Base-by-base conservation (phyloP, 306 rosid species). In the Malus sieversii region DNA sequence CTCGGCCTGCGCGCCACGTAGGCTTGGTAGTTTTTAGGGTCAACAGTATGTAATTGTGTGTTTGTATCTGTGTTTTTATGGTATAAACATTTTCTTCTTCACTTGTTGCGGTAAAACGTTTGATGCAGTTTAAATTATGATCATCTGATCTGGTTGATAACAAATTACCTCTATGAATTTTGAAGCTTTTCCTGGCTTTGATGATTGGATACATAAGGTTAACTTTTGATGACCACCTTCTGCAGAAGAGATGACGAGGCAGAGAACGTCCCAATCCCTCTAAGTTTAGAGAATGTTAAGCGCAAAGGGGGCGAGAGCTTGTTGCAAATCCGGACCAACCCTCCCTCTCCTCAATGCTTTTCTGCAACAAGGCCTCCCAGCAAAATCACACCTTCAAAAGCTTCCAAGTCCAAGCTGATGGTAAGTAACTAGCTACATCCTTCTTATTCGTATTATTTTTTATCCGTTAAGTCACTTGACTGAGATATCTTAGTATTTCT, bases 341-440 rank as follows among this genome's bases (percentile, higher is more conserved):
- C 99, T 79, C 99, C 99, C 40, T 90, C 99, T 74, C 99, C 99
- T 66, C 97, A 95, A 83, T 92, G 99, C 89, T 95, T 95, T 87
- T 95, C 97, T 58, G 85, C 81, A 11, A 25, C 78, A 52, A 84
- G 72, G 59, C 83, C 79, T 45, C 81, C 82, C 25, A 75, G 66
- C 30, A 90, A 85, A 82, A 38, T 75, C 38, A 81, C 82, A 48
- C 77, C 88, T 71, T 76, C 89, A 72, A 81, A 82, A 85, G 66
- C 82, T 62, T 76, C 86, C 66, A 86, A 83, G 81, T 86, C 95
- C 66, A 70, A 83, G 80, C 76, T 90, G 53, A 87, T 83, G 97
- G 98, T 92, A 84, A 16, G 87, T 71, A 68, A 2, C 76, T 68
- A 55, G 45, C n/a, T 40, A 13, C 8, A 8, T 32, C 68, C 70